Evolutionary conservation across 2,329 filamentous ascomycete genomes (phyloP).

Genomic region (Pseudocercospora macadamiae): DNA sequence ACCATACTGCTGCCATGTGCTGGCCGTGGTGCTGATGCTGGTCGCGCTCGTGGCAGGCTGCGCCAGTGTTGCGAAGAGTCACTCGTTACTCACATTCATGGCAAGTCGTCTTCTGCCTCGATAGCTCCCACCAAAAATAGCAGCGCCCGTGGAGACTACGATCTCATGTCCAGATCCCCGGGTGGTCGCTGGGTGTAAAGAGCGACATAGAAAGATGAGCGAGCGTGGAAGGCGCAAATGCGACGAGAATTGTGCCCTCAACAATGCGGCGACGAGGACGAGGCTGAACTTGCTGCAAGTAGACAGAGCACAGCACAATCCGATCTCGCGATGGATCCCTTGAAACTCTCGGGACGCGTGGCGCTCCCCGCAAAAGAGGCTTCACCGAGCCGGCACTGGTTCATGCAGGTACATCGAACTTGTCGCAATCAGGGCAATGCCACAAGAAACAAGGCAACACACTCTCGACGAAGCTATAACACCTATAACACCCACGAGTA

Average conservation of each 20-base stretch:
- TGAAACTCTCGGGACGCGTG: neutral
- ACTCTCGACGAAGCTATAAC: too few species aligned
- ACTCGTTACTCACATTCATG: constrained; percentile 2
- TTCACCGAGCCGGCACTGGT: neutral
- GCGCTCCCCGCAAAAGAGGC: neutral
- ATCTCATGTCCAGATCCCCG: constrained; percentile 7
- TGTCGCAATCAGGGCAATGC: too few species aligned
- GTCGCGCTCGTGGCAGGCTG: neutral
- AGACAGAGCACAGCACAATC: neutral
- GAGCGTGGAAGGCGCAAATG: neutral
- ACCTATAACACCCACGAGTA: too few species aligned
- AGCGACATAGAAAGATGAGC: neutral
- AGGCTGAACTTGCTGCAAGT: too few species aligned
- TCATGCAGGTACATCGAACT: neutral
- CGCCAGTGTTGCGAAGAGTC: neutral
- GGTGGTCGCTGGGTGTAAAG: neutral
- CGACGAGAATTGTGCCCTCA: neutral
- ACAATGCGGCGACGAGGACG: too few species aligned
- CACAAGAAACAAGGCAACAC: too few species aligned
- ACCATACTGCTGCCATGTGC: too few species aligned
- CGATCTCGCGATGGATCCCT: neutral
- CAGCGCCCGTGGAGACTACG: neutral
- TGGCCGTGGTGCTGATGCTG: too few species aligned
- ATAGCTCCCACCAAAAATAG: neutral
- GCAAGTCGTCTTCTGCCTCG: neutral